Evolutionary conservation across 108 stramenopile species (phyloP).

Genomic region (Halocafeteria seosinensis): DNA sequence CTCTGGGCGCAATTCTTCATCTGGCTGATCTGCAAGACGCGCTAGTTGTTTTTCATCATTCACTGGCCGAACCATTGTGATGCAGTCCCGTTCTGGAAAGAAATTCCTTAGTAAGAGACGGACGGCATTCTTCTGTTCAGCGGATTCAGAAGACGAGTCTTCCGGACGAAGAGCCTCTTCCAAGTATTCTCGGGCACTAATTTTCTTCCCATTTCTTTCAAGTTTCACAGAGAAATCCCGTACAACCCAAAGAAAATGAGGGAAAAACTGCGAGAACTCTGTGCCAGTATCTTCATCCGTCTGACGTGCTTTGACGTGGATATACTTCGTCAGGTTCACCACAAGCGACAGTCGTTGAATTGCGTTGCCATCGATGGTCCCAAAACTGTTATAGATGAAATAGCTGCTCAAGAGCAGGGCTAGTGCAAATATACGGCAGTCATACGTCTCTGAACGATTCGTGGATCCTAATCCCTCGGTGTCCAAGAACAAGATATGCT

Average conservation of each 20-base stretch:
- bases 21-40: background rate
- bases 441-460: conserved; percentile 11
- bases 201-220: conserved; percentile 1
- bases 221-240: conserved; percentile 9
- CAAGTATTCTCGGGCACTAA: conserved; percentile 7
- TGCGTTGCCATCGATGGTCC: conserved; percentile 15
- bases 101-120: background rate
- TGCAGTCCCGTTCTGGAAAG: conserved; percentile 16
- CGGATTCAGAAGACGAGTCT: background rate
- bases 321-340: conserved; percentile 13
- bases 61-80: conserved; percentile 15
- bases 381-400: conserved; percentile 18
- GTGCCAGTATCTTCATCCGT: background rate
- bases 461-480: conserved; percentile 20
- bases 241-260: conserved; percentile 13
- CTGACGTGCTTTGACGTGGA: background rate
- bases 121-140: background rate
- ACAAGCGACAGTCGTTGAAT: conserved; percentile 15
- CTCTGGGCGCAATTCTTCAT: conserved; percentile 5
- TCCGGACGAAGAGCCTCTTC: conserved; percentile 7
- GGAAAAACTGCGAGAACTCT: conserved; percentile 5
- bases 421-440: conserved; percentile 14
- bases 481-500: conserved; percentile 11
- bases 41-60: conserved; percentile 5
- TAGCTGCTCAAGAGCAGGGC: conserved; percentile 10